Conservation (phyloP, 352 stramenopile species). For the Elongisporangium undulatum region DNA sequence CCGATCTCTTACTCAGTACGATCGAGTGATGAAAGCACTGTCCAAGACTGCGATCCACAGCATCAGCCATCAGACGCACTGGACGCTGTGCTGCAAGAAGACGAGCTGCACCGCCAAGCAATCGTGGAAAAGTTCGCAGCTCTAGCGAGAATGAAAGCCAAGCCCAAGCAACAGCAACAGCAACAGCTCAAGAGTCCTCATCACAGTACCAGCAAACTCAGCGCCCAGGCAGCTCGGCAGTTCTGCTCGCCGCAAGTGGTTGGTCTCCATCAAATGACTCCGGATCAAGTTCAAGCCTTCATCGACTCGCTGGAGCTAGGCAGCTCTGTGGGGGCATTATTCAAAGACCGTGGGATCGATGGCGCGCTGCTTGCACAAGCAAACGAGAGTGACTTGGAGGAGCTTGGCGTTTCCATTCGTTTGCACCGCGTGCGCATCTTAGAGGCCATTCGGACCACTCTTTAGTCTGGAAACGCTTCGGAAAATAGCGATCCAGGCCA, state of each 20-base stretch:
- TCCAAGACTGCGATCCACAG: background rate
- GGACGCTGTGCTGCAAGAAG: constrained; percentile 29
- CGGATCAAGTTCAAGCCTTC: constrained; percentile 40
- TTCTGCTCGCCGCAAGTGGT: background rate
- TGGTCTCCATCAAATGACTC: constrained; percentile 28
- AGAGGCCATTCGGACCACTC: constrained; percentile 13
- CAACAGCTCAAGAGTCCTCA: constrained; percentile 1
- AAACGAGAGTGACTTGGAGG: constrained; percentile 51
- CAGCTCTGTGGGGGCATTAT: constrained; percentile 19
- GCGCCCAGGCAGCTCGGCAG: background rate
- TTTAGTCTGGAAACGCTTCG: background rate
- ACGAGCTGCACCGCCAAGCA: constrained; percentile 56
- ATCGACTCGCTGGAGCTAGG: constrained; percentile 45
- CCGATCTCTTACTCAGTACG: background rate
- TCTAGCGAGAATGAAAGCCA: constrained; percentile 12
- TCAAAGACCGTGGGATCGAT: constrained; percentile 56
- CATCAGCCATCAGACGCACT: constrained; percentile 9
- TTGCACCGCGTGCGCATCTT: constrained; percentile 76
- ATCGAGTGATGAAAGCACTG: background rate
- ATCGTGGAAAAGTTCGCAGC: constrained; percentile 38
- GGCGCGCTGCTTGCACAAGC: constrained; percentile 49
- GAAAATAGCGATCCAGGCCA: background rate
- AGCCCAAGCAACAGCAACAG: constrained; percentile 8
- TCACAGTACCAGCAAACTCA: constrained; percentile 6
- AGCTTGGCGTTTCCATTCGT: constrained; percentile 60